Evolutionary conservation across 108 stramenopile species (phyloP), one percentile per base, ranked within the genome.

Genomic region (Nannochloropsis granulata): DNA sequence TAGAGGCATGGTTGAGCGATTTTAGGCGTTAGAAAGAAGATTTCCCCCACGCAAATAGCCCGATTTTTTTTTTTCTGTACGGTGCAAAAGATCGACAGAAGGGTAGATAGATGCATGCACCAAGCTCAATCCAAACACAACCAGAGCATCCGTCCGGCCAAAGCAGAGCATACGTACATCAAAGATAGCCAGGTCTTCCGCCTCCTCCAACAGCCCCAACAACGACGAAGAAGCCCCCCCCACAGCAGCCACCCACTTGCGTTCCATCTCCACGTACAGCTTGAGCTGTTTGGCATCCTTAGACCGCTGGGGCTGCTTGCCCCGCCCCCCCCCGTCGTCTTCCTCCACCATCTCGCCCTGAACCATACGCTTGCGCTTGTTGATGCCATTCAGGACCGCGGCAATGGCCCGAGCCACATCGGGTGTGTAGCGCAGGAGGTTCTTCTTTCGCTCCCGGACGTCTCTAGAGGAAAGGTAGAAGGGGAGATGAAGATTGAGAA

Each of bases 361-460:
- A 71, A 71, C 56, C 16, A 71, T 71, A 7, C 56, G 16, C n/a
- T 71, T 71, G 23, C 86, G 86, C 83, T 87, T 46, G 25, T 81
- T 45, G 80, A 87, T 83, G 46, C 83, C 83, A 25, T 45, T 81
- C n/a, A 87, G 83, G 23, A 88, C 81, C 81, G 83, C 88, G 42
- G 84, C 84, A 21, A 88, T 44, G 25, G 88, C 86, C 24, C 88
- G 86, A 25, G 86, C 84, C 26, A 88, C 87, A 42, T 88, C 88
- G 82, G 88, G 88, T 13, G 87, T 88, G 85, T 88, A 88, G 83
- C 83, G 80, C 24, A 43, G 44, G 16, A 84, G 45, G 80, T 16
- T 25, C 16, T 16, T 80, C 24, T 26, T 80, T 16, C 26, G 80
- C 26, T 25, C 26, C 80, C 16, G 21, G 23, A 25, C 24, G 26